Conservation (phyloP, 306 rosid species). For the Acacia acuminata region DNA sequence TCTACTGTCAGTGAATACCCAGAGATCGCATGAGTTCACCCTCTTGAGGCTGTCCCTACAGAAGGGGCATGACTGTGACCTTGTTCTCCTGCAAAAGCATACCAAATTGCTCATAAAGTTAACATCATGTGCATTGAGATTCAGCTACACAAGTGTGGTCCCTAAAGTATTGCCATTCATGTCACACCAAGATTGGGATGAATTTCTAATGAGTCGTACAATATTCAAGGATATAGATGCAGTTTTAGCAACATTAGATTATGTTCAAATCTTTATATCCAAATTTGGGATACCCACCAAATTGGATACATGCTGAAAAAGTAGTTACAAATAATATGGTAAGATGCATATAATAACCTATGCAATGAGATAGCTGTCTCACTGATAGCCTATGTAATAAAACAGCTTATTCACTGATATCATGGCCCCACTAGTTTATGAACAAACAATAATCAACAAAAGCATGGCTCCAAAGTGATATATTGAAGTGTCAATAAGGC, state of each 20-base stretch:
- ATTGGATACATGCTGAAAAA: not conserved
- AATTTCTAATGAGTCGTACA: not conserved
- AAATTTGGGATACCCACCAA: not conserved
- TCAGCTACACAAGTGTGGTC: not conserved
- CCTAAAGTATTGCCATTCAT: too few species aligned
- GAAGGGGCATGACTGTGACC: constrained; percentile 93
- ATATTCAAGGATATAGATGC: not conserved
- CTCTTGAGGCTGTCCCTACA: constrained; percentile 93
- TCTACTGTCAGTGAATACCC: constrained; percentile 76
- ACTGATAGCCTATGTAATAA: not conserved
- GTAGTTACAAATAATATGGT: not conserved
- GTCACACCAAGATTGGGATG: not conserved
- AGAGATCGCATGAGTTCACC: constrained; percentile 88
- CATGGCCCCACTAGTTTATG: not conserved
- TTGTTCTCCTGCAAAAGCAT: constrained; percentile 66
- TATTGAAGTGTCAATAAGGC: not conserved
- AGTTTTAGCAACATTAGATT: not conserved
- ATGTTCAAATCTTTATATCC: not conserved
- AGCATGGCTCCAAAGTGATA: constrained; percentile 11
- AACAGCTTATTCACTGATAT: not conserved
- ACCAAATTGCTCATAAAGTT: constrained; percentile 6
- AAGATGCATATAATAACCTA: not conserved
- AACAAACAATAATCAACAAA: not conserved
- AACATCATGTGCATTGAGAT: not conserved
- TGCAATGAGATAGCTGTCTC: not conserved